Evolutionary conservation across 768 basidiomycete genomes (phyloP), one percentile per base, ranked within the genome.

Genomic region (Psilocybe cubensis): DNA sequence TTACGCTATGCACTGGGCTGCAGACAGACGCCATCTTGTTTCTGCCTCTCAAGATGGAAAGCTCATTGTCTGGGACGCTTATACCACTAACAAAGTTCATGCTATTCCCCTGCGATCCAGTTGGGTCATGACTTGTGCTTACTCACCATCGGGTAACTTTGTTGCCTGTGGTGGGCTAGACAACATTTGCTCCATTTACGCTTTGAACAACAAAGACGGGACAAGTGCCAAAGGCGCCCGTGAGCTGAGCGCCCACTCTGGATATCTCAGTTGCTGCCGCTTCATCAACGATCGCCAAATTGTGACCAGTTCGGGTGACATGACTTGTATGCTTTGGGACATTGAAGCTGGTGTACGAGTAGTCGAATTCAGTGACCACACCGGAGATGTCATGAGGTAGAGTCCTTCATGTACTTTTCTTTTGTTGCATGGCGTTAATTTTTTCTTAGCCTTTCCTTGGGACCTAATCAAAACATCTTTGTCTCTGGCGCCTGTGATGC

Each of bases 291-390:
- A 99, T 76, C 85, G 96, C 51, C 96, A 99, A 81, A 99, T 99
- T 67, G 91, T 99, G 61, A 99, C 96, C 31, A 89, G 87, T 66
- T 98, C 96, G 29, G 96, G 96, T 53, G 96, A 99, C 72, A 99
- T 99, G 96, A 97, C 96, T 28, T 99, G 96, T 74, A 98, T 99
- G 96, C 83, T 98, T 25, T 99, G 97, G 96, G 96, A 99, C 74
- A 94, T 99, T 58, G 96, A 99, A 74, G 94, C 94, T 23, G 97
- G 96, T 62, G 94, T 96, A 1, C 81, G 96, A 60, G 91, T 96
- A n/a, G 91, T 96, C 66, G 97, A 98, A 76, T 99, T 99, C 74
- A 97, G 92, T 69, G 96, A 99, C 74, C 96, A 99, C 71, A 98
- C 97, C 14, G 96, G 97, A 41, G 96, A 99, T 78, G 96, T 99